Evolutionary conservation across 345 rosid genomes (phyloP).

Genomic region (Rhodamnia rubescens): DNA sequence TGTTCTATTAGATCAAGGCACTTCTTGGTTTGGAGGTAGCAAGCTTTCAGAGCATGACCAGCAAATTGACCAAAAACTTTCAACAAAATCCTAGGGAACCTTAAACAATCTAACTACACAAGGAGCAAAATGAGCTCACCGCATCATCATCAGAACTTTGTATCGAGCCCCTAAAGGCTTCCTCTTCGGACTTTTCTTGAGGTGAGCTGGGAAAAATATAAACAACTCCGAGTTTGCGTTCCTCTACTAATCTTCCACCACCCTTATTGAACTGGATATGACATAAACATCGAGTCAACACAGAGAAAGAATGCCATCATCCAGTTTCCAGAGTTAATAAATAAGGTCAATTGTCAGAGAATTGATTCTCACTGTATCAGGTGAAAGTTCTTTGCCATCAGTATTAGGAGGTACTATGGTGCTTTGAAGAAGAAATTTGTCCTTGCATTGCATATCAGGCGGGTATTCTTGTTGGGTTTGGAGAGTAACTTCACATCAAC

Average conservation of each 20-base stretch:
- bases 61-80: neutral
- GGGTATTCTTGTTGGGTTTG: constrained; percentile 82
- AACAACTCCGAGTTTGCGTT: constrained; percentile 71
- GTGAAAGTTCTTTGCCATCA: constrained; percentile 66
- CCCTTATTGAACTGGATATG: constrained; percentile 64
- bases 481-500: constrained; percentile 54
- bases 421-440: constrained; percentile 89
- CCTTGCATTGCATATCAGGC: constrained; percentile 89
- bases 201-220: constrained; percentile 37
- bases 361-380: constrained; percentile 50
- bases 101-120: neutral
- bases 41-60: neutral
- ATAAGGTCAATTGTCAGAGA: neutral
- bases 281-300: constrained; percentile 1
- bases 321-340: neutral
- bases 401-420: constrained; percentile 51
- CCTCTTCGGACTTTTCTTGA: constrained; percentile 44
- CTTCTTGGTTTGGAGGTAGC: neutral
- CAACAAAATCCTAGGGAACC: neutral
- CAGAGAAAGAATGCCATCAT: neutral
- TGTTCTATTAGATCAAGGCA: neutral
- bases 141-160: constrained; percentile 39
- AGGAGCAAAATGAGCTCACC: constrained; percentile 26
- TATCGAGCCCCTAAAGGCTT: constrained; percentile 25
- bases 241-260: constrained; percentile 55